These are phyloP conservation scores for Populus simonii DNA, from an alignment of 345 rosid species.

Conservation along the genomic window DNA sequence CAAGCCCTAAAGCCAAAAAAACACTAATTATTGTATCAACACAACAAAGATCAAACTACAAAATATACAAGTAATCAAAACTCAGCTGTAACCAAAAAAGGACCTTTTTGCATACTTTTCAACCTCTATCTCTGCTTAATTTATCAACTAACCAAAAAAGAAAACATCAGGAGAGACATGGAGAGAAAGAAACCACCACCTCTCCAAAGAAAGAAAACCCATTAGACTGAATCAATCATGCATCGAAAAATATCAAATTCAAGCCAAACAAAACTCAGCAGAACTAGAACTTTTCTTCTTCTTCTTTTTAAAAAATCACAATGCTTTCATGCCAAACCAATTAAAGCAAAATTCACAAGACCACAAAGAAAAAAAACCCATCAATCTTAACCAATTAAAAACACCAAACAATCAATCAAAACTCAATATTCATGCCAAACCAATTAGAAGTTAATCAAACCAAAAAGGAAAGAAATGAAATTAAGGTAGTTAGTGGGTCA, in stretches of 20 bases:
- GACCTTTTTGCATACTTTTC: not conserved
- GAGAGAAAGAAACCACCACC: not conserved
- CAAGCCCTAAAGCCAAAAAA: constrained; percentile 10
- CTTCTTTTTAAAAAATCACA: not conserved
- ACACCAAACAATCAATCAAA: not conserved
- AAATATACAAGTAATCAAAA: not conserved
- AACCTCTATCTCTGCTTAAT: not conserved
- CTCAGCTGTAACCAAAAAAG: not conserved
- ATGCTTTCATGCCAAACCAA: not conserved
- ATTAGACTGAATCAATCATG: not conserved
- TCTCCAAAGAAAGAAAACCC: constrained; percentile 12
- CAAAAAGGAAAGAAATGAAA: not conserved
- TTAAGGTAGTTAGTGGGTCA: not conserved
- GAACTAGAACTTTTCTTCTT: not conserved
- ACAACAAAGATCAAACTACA: not conserved
- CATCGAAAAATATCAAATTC: not conserved
- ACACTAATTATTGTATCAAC: not conserved
- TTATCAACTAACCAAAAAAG: not conserved
- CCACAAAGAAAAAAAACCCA: not conserved
- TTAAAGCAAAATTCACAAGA: not conserved
- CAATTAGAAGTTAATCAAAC: not conserved
- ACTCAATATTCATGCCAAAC: not conserved
- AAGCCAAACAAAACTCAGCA: constrained; percentile 7
- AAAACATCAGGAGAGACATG: not conserved
- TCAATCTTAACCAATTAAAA: not conserved